These are phyloP conservation scores for Candida sphagnicola DNA, from an alignment of 805 yeast species.

Conservation along the genomic window DNA sequence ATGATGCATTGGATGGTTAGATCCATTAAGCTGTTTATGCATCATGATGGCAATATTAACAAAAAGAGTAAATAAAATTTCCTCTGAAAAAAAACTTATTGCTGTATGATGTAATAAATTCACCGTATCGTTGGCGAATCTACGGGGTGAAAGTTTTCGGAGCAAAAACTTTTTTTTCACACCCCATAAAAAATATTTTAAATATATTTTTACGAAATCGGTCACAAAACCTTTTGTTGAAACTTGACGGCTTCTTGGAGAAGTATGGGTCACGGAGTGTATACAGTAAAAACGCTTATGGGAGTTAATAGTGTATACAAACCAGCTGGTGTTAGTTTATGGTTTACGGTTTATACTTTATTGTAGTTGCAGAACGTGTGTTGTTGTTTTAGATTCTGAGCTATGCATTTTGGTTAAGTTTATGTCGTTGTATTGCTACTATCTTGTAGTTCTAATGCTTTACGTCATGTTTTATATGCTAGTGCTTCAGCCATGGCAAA, in stretches of 20 bases:
- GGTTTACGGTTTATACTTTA: too few species aligned
- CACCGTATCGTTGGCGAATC: background rate
- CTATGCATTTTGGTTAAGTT: too few species aligned
- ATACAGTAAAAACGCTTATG: too few species aligned
- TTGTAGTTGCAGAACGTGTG: too few species aligned
- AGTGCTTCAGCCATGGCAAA: too few species aligned
- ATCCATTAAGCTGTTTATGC: constrained; percentile 4
- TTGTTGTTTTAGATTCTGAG: too few species aligned
- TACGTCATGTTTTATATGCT: too few species aligned
- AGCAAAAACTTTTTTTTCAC: background rate
- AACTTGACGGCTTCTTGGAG: background rate
- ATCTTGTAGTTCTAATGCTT: too few species aligned
- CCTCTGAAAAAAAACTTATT: background rate
- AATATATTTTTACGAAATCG: constrained; percentile 1
- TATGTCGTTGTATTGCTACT: too few species aligned
- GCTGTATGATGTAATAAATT: background rate
- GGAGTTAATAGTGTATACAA: too few species aligned
- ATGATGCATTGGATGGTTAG: constrained; percentile 1
- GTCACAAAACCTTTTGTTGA: background rate
- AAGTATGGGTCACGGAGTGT: background rate
- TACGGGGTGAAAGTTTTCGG: background rate
- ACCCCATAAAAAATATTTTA: constrained; percentile 2
- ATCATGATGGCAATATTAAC: background rate
- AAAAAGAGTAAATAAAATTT: background rate
- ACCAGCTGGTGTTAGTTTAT: too few species aligned